Conservation (phyloP, 1,139 yeast species). For the Candida sp. region DNA sequence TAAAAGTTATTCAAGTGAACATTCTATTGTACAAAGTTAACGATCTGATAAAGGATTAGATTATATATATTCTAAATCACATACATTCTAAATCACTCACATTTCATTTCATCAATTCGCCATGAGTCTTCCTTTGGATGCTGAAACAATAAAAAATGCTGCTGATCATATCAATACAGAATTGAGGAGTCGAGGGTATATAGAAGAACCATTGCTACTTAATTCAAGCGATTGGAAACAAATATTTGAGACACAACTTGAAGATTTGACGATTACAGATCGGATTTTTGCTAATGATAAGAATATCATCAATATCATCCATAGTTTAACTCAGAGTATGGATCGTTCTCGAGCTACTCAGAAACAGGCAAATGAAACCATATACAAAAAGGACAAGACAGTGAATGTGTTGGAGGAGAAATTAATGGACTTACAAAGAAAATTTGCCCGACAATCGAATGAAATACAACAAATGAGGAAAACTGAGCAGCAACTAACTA, state of each 20-base stretch:
- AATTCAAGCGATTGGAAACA: slow-evolving; percentile 34
- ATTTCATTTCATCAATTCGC: not conserved
- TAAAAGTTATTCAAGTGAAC: too few relatives aligned
- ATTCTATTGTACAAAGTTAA: not conserved
- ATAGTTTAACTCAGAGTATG: slow-evolving; percentile 35
- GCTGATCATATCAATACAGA: slow-evolving; percentile 37
- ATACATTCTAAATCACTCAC: too few relatives aligned
- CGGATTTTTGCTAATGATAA: slow-evolving; percentile 40
- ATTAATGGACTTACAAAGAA: slow-evolving; percentile 16
- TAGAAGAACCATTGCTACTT: slow-evolving; percentile 29
- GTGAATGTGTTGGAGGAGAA: slow-evolving; percentile 23
- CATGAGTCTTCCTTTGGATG: slow-evolving; percentile 14
- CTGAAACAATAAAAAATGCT: slow-evolving; percentile 34
- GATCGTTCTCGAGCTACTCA: slow-evolving; percentile 38
- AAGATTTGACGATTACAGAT: slow-evolving; percentile 22
- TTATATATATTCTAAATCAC: too few relatives aligned
- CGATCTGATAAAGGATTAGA: not conserved
- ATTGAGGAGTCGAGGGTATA: slow-evolving; percentile 35
- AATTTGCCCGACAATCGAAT: slow-evolving; percentile 13
- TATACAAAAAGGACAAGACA: slow-evolving; percentile 27
- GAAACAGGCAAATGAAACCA: slow-evolving; percentile 25
- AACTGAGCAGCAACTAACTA: slow-evolving; percentile 11
- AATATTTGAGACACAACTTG: slow-evolving; percentile 18
- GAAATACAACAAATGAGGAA: slow-evolving; percentile 14
- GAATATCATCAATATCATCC: slow-evolving; percentile 38